phyloP scores from a whole-genome alignment of 2,329 filamentous ascomycete species.

The Diaporthe ilicicola region DNA sequence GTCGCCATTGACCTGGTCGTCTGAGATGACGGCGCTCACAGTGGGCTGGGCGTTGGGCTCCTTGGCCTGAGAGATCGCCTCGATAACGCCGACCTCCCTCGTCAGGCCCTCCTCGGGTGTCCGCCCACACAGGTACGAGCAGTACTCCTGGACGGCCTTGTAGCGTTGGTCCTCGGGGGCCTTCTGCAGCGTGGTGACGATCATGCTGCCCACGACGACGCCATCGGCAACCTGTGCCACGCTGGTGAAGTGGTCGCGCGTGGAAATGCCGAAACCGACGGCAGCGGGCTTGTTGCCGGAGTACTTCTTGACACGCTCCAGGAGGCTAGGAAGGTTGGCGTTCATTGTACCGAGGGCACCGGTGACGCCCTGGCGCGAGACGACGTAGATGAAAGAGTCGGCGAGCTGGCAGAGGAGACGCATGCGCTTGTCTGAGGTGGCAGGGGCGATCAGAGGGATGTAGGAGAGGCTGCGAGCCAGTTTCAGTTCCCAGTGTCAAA shows the following conservation, averaged over 20 bases:
- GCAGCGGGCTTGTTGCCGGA: slow-evolving; percentile 91
- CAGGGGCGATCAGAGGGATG: slow-evolving; percentile 93
- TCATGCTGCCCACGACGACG: slow-evolving; percentile 96
- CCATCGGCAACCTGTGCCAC: slow-evolving; percentile 88
- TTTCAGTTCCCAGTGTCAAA: background rate
- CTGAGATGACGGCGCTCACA: slow-evolving; percentile 72
- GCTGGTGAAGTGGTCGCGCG: slow-evolving; percentile 88
- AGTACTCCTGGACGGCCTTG: slow-evolving; percentile 86
- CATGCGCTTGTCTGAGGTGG: slow-evolving; percentile 93
- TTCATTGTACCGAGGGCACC: slow-evolving; percentile 87
- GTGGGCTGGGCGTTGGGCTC: slow-evolving; percentile 69
- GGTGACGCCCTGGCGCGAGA: slow-evolving; percentile 96
- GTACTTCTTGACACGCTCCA: slow-evolving; percentile 88
- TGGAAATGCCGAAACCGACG: slow-evolving; percentile 96
- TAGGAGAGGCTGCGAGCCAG: slow-evolving; percentile 80
- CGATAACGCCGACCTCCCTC: slow-evolving; percentile 74
- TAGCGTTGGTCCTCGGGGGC: slow-evolving; percentile 72
- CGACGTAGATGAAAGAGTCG: slow-evolving; percentile 98
- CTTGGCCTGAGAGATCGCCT: slow-evolving; percentile 69
- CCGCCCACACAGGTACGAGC: slow-evolving; percentile 71
- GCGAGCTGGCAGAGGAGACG: slow-evolving; percentile 95
- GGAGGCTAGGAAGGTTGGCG: slow-evolving; percentile 79
- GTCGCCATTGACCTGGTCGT: slow-evolving; percentile 59
- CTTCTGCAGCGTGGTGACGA: slow-evolving; percentile 81
- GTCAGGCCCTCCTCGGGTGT: slow-evolving; percentile 52